phyloP scores from a whole-genome alignment of 495 filamentous ascomycete species.

The Annulohypoxylon bovei region DNA sequence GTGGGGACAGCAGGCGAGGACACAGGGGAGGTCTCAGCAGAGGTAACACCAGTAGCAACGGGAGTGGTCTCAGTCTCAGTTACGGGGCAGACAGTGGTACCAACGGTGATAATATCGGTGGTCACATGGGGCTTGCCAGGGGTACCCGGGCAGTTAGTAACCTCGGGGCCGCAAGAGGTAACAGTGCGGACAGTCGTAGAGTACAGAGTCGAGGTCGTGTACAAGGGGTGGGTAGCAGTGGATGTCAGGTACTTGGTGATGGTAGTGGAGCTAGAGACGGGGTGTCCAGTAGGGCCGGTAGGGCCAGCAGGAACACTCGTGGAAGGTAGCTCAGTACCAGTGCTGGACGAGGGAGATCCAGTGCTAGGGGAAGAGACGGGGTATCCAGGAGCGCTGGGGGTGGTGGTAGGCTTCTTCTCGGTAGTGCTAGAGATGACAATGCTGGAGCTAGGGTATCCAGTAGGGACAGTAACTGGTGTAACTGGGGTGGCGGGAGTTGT shows the following conservation, averaged over 20 bases:
- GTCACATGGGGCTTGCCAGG: conserved; percentile 21
- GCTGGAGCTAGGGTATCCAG: conserved; percentile 10
- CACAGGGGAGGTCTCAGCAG: neutral
- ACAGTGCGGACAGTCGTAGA: conserved; percentile 49
- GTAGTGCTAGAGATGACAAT: neutral
- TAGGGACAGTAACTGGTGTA: neutral
- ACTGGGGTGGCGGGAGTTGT: neutral
- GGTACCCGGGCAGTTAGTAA: conserved; percentile 26
- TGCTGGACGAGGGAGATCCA: neutral
- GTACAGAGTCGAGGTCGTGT: conserved; percentile 52
- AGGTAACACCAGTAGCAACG: neutral
- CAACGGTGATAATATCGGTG: conserved; percentile 18
- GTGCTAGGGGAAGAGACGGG: neutral
- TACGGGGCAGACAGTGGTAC: conserved; percentile 34
- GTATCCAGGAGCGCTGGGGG: neutral
- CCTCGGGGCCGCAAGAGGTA: conserved; percentile 47
- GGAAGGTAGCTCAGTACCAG: neutral
- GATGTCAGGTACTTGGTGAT: conserved; percentile 46
- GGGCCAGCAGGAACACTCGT: neutral
- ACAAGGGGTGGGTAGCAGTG: conserved; percentile 24
- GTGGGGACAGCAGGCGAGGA: neutral
- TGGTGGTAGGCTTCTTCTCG: neutral
- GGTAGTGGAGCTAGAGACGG: neutral
- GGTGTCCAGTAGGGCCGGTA: conserved; percentile 1
- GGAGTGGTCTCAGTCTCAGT: conserved; percentile 16